Base-by-base conservation (phyloP, 2,329 filamentous ascomycete species). In the Aspergillus hortae region DNA sequence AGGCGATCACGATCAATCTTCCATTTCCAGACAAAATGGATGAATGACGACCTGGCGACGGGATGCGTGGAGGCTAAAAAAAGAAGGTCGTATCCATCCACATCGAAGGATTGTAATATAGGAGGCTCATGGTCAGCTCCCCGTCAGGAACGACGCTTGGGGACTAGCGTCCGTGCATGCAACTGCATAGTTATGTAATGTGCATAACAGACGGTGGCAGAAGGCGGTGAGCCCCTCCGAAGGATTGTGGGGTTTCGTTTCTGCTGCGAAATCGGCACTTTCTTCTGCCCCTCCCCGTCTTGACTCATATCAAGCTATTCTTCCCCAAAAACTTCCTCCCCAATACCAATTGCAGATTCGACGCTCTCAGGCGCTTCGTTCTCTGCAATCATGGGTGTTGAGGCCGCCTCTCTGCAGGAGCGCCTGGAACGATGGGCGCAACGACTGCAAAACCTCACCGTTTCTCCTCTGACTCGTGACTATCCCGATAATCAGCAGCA, bases 401-500 rank as follows among this genome's bases (percentile, higher is more conserved):
- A 67, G 64, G 51, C 61, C 44, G 60, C 59, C 58, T 60, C 65
- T 51, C 55, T 71, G 49, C 68, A 71, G 55, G 66, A 69, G 52
- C 69, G 69, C 61, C 67, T 75, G 46, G 68, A 69, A 53, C 66
- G 67, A 66, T 75, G 73, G 73, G 61, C 70, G 43, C 65, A 73
- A 52, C 63, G 70, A 52, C 60, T 75, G 19, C 67, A 70, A 56
- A 73, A 71, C 57, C 61, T 74, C 46, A 75, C 72, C 25, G 68
- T 75, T 21, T 73, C 72, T 25, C 73, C 72, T 51, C 67, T 75
- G 56, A 74, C 73, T 36, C 65, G 73, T 52, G 73, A 75, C 56
- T 75, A 75, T 63, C 72, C 73, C 54, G 73, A 69, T 48, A 63
- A 61, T 44, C 65, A 67, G 53, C 62, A 72, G 56, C 61, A 62